Base-by-base conservation (phyloP, 345 rosid genomes). In the Hibiscus tridactylites region DNA sequence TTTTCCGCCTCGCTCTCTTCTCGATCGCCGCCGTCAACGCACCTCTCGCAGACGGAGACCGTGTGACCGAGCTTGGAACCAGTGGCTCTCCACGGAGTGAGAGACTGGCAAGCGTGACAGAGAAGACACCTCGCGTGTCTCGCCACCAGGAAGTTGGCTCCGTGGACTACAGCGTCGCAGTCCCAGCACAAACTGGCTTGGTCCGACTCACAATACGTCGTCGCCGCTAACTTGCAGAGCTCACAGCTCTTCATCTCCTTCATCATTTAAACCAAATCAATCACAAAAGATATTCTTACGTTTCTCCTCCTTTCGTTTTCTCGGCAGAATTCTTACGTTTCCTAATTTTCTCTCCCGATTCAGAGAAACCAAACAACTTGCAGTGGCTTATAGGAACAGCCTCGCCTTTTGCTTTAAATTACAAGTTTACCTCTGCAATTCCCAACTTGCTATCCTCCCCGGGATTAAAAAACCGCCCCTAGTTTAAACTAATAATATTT, bases 61-160 rank as follows among this genome's bases (percentile, higher is more conserved):
- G 90, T 71, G 76, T 70, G 89, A 17, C 88, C 84, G 33, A 87
- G 85, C 70, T 73, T 72, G 13, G 79, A 74, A 9, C 95, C 91
- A 70, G 86, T 76, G 73, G 95, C 91, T 66, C 76, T 81, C 95
- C 91, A 86, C 1, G 85, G 88, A 28, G 95, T 87, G 11, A 50
- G 76, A 21, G 81, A 81, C 61, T 79, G 80, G 68, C 95, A 89
- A 12, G 71, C 53, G 61, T 77, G 80, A 75, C 95, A 89, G 29
- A 89, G 89, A 9, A 89, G 87, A 21, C 73, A 71, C 13, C 95
- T 79, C 12, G 76, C 60, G 74, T 89, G 95, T 12, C 90, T 73
- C 0, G 95, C 91, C 5, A 89, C 95, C 46, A 89, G 90, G 79
- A 89, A 89, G 82, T 89, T 89, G 64, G 95, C 91, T 24, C 86